phyloP scores from a whole-genome alignment of 805 yeast genomes.

The Yarrowia divulgata region DNA sequence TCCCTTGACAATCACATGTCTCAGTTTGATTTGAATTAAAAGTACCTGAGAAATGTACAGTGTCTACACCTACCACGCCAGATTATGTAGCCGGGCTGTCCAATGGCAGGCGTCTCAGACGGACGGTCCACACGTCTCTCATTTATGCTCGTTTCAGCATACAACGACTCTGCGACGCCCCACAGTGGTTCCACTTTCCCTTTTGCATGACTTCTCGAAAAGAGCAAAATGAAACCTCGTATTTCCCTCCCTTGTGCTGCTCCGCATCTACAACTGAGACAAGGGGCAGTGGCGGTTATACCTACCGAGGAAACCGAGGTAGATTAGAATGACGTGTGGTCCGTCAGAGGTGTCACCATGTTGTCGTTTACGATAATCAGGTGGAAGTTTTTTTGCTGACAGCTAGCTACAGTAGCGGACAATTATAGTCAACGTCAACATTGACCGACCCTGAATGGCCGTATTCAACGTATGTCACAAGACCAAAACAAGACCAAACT shows the following conservation, averaged over 20 bases:
- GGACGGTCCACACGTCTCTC: background rate
- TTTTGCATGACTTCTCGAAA: background rate
- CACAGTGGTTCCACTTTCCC: constrained; percentile 31
- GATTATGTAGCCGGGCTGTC: background rate
- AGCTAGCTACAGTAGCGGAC: too few species aligned
- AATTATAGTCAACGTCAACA: too few species aligned
- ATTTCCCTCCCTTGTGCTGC: constrained; percentile 3
- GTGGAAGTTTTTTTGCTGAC: too few species aligned
- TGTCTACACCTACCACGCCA: background rate
- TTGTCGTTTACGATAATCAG: too few species aligned
- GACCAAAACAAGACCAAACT: too few species aligned
- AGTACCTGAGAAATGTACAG: background rate
- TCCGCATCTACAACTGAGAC: background rate
- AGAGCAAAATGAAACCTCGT: background rate
- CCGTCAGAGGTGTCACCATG: too few species aligned
- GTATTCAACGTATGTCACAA: too few species aligned
- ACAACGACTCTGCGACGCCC: too few species aligned
- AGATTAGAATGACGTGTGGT: background rate
- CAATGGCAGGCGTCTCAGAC: constrained; percentile 1
- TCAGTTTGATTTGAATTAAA: background rate
- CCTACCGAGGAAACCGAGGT: constrained; percentile 10
- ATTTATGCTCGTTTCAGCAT: background rate
- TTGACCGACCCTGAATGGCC: too few species aligned
- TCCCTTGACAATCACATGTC: too few species aligned
- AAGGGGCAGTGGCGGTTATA: constrained; percentile 2